Percentiles rank a stretch among this genome's conserved stretches.
Evolutionary conservation across 306 rosid genomes (phyloP).

Genomic region (Begonia fuchsioides): DNA sequence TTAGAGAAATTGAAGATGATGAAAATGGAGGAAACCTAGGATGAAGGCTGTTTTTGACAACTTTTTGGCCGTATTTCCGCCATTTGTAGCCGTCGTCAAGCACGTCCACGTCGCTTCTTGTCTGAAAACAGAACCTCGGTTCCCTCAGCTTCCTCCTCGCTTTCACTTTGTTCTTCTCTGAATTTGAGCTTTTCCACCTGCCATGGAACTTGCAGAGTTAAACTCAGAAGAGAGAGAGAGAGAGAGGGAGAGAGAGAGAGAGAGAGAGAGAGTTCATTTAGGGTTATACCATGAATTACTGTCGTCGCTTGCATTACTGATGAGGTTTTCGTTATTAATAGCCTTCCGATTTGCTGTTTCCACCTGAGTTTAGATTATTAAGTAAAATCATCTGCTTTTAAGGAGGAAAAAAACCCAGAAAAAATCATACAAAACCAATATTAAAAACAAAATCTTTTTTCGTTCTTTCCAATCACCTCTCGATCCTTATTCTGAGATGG

Average conservation of each 20-base stretch:
- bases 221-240: no score
- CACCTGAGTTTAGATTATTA: constrained; percentile 5
- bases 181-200: constrained; percentile 78
- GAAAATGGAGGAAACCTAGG: constrained; percentile 47
- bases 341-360: constrained; percentile 6
- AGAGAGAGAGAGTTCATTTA: neutral
- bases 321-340: constrained; percentile 1
- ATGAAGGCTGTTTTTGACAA: constrained; percentile 95
- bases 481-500: constrained; percentile 58
- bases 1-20: no score
- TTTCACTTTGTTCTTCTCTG: constrained; percentile 80
- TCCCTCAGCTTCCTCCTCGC: constrained; percentile 93
- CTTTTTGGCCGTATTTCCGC: constrained; percentile 98
- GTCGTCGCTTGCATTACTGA: constrained; percentile 3
- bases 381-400: neutral
- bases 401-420: no score
- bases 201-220: no score
- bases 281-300: constrained; percentile 10
- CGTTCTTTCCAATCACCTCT: constrained; percentile 6
- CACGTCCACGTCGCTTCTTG: constrained; percentile 94
- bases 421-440: no score
- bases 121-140: constrained; percentile 95
- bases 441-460: no score
- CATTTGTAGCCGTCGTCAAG: constrained; percentile 99
- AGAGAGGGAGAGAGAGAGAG: no score